Base-by-base conservation (phyloP, 176 grass and related monocot genomes). In the Avena eriantha region DNA sequence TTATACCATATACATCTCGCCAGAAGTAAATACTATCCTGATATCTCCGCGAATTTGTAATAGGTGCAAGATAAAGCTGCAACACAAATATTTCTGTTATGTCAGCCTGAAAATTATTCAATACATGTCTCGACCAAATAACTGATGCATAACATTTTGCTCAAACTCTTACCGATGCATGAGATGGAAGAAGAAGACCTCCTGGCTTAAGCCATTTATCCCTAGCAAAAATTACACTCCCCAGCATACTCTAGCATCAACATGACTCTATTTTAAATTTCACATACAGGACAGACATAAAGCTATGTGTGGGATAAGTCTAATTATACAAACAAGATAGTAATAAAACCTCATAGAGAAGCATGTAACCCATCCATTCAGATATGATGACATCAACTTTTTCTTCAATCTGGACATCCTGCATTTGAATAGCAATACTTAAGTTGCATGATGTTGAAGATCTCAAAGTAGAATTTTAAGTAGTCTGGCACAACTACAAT, bases 341-440 rank as follows among this genome's bases (percentile, higher is more conserved):
- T 77, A 57, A 85, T 46, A 91, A 13, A 70, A 99, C 97, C 97
- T 99, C 97, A 54, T 94, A 94, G 14, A 99, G 80, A 54, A 99
- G 97, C 88, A 99, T 94, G 83, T 97, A 99, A 23, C 97, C 97
- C 97, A 97, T 99, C 97, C 97, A 99, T 90, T 99, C 97, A 87
- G 97, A 99, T 93, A 99, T 84, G 60, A 99, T 99, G 71, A 99
- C 90, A 90, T 99, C 97, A 50, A 97, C 97, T 84, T 87, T 96
- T 89, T 99, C 97, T 90, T 90, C 89, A 90, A 99, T 99, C 29
- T 82, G 54, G 69, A 96, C 94, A 90, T 96, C 94, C 97, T 99
- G 83, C 51, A 85, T 85, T 87, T 45, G 15, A 64, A 80, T 57
- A 61, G 12, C 56, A 68, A 47, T 19, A 76, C 3, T 83, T 24